Percentiles rank a stretch among this genome's conserved stretches.
Evolutionary conservation across 164 flowering plant genomes (phyloP).

Genomic region (Buxus sempervirens): DNA sequence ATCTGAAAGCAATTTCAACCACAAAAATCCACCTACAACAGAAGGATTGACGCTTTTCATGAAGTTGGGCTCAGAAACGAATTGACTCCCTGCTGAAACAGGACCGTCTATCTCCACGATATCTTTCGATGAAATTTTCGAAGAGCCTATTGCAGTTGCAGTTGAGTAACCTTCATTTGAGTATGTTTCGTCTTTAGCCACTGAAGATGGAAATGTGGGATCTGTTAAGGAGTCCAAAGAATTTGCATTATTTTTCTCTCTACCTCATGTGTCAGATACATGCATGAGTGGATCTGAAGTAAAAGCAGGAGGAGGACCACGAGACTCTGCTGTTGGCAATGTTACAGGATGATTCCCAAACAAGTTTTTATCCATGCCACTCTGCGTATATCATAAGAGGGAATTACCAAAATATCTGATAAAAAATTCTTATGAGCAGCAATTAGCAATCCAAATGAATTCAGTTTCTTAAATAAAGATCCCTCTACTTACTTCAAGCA

Average conservation of each 20-base stretch:
- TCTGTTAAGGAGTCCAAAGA: slow-evolving; percentile 16
- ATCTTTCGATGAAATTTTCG: slow-evolving; percentile 44
- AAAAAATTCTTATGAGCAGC: not conserved
- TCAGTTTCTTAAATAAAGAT: not conserved
- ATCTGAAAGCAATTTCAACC: slow-evolving; percentile 1
- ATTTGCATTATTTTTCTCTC: slow-evolving; percentile 21
- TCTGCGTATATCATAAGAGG: slow-evolving; percentile 54
- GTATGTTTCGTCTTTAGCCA: slow-evolving; percentile 25
- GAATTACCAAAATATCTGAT: slow-evolving; percentile 1
- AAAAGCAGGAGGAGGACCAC: slow-evolving; percentile 88
- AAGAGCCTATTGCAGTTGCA: slow-evolving; percentile 32
- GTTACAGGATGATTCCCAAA: slow-evolving; percentile 85
- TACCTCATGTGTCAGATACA: slow-evolving; percentile 30
- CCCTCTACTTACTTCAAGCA: not conserved
- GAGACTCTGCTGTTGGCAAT: slow-evolving; percentile 44
- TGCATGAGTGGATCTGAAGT: slow-evolving; percentile 72
- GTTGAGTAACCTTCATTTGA: slow-evolving; percentile 28
- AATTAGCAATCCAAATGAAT: not conserved
- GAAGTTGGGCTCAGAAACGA: slow-evolving; percentile 33
- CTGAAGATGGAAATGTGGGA: slow-evolving; percentile 25
- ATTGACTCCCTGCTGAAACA: slow-evolving; percentile 40
- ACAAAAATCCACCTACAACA: slow-evolving; percentile 51
- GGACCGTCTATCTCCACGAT: slow-evolving; percentile 76
- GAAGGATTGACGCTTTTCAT: slow-evolving; percentile 60
- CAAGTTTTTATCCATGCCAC: slow-evolving; percentile 79